Evolutionary conservation across 257 asterid species (phyloP).

Genomic region (Solanum gracilifrons): DNA sequence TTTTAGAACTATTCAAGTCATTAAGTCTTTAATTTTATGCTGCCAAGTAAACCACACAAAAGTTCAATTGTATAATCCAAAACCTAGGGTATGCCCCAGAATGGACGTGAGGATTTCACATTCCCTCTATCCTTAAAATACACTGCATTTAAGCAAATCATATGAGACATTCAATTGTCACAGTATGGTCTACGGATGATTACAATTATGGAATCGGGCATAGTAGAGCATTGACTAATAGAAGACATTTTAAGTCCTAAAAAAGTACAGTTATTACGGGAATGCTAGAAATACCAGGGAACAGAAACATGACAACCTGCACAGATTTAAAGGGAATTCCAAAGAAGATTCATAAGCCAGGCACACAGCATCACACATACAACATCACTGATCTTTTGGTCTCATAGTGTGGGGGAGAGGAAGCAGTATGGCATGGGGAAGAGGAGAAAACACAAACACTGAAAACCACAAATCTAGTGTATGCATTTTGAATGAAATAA

Average conservation of each 20-base stretch:
- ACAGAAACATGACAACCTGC: neutral
- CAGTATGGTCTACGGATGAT: neutral
- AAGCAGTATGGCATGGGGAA: neutral
- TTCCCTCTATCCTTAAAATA: neutral
- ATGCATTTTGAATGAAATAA: neutral
- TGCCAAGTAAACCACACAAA: neutral
- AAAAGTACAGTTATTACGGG: neutral
- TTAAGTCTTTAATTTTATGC: neutral
- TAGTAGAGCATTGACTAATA: neutral
- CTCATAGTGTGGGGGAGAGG: neutral
- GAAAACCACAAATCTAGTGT: neutral
- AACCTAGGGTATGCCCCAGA: neutral
- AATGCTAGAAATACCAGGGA: neutral
- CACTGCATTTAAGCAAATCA: neutral
- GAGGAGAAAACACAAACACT: neutral
- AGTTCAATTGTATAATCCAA: neutral
- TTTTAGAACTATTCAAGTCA: neutral
- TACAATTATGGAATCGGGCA: neutral
- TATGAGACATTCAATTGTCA: neutral
- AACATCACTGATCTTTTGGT: neutral
- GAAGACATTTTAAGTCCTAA: neutral
- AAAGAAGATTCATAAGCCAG: neutral
- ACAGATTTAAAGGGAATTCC: neutral
- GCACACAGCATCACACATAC: neutral
- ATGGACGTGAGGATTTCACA: neutral